These are phyloP conservation scores for Chalciporus sphaerocephalus DNA, from an alignment of 768 basidiomycete genomes.

Conservation along the genomic window DNA sequence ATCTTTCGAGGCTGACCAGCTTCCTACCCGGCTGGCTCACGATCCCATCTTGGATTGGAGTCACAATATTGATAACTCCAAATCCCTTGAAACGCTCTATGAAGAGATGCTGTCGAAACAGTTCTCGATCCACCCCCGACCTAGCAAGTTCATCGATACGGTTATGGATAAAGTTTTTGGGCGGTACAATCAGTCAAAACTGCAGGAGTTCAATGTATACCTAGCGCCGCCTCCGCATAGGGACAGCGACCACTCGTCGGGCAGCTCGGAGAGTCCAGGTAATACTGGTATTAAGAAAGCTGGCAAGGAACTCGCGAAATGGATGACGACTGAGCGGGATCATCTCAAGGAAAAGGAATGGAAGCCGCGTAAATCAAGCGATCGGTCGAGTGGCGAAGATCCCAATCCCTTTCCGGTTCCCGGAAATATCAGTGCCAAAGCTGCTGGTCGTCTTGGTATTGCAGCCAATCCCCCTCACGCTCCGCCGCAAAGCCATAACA, in stretches of 20 bases:
- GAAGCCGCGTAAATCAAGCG: conserved; percentile 18
- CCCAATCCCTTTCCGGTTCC: conserved; percentile 22
- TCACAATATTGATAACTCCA: conserved; percentile 35
- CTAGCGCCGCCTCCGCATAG: conserved; percentile 44
- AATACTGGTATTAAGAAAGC: conserved; percentile 25
- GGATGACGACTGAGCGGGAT: conserved; percentile 36
- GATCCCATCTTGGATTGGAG: conserved; percentile 38
- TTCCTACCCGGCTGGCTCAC: conserved; percentile 17
- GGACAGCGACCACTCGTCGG: conserved; percentile 20
- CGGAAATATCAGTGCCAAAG: conserved; percentile 33
- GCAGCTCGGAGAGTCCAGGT: conserved; percentile 26
- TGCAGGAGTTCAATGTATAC: conserved; percentile 49
- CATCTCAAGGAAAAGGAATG: conserved; percentile 28
- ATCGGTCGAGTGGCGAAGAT: conserved; percentile 28
- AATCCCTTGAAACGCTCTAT: conserved; percentile 55
- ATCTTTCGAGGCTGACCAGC: conserved; percentile 18
- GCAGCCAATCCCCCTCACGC: conserved; percentile 10
- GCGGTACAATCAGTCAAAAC: conserved; percentile 38
- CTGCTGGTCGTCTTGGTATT: conserved; percentile 37
- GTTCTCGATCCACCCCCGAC: conserved; percentile 50
- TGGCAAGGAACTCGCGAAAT: conserved; percentile 32
- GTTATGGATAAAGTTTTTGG: conserved; percentile 51
- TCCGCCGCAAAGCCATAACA: conserved; percentile 13
- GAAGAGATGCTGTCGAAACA: conserved; percentile 52
- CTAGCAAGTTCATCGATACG: conserved; percentile 46